These are phyloP conservation scores for Panicum hallii DNA, from an alignment of 202 grass and related monocot species.

Conservation along the genomic window DNA sequence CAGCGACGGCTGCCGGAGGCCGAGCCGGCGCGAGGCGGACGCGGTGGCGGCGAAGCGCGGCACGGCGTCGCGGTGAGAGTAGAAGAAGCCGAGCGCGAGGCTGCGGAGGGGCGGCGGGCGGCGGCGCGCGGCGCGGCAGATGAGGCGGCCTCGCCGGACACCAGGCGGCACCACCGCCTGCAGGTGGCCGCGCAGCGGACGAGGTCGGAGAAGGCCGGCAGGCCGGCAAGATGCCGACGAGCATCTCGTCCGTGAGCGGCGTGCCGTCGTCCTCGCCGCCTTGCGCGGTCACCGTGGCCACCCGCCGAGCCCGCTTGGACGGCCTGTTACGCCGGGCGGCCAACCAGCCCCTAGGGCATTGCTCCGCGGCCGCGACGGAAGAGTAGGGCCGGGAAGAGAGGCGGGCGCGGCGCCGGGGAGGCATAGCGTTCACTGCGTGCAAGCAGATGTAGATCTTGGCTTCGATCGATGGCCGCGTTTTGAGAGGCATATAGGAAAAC, in stretches of 20 bases:
- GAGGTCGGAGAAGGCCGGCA: background rate
- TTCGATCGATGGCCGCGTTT: background rate
- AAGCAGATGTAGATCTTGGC: background rate
- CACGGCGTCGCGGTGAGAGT: background rate
- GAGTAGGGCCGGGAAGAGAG: slow-evolving; percentile 13
- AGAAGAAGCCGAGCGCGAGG: background rate
- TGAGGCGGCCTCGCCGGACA: background rate
- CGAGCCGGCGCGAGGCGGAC: background rate
- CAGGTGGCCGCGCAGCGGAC: background rate
- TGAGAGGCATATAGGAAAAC: too few species aligned
- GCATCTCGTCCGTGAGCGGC: background rate
- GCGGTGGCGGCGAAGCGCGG: background rate
- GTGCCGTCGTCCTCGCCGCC: background rate
- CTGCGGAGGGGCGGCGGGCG: background rate
- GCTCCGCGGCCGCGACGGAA: background rate
- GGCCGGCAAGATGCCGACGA: background rate
- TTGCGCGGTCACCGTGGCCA: background rate
- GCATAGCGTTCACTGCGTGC: background rate
- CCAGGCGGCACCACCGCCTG: background rate
- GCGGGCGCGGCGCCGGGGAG: background rate
- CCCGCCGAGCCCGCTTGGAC: background rate
- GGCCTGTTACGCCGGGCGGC: background rate
- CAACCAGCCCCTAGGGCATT: background rate
- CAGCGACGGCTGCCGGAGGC: background rate
- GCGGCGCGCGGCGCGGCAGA: background rate